Conservation (phyloP, 1,284 basidiomycete genomes). For the Cryptococcus maquisensis region DNA sequence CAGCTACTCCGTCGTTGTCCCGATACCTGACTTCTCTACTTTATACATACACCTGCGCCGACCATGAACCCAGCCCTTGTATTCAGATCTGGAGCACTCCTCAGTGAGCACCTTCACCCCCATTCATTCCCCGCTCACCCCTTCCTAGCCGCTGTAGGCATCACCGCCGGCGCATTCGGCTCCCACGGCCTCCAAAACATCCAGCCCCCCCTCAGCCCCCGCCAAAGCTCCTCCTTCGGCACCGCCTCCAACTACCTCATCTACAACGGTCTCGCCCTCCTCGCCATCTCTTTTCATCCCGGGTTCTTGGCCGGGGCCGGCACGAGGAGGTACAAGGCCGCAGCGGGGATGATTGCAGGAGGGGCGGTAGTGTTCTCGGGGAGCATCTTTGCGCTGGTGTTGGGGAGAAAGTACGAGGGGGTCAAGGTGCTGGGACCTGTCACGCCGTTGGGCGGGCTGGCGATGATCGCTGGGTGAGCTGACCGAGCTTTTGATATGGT, state of each 20-base stretch:
- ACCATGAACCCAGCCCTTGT: too few relatives aligned
- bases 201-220: constrained; percentile 40
- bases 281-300: constrained; percentile 68
- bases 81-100: too few relatives aligned
- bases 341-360: constrained; percentile 63
- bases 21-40: too few relatives aligned
- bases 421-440: constrained; percentile 61
- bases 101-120: too few relatives aligned
- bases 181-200: constrained; percentile 42
- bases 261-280: constrained; percentile 69
- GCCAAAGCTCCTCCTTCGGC: constrained; percentile 34
- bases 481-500: not conserved
- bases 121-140: not conserved
- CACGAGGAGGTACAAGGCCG: constrained; percentile 55
- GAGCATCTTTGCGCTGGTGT: constrained; percentile 63
- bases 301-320: constrained; percentile 32
- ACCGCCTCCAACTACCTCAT: constrained; percentile 51
- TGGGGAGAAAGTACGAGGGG: constrained; percentile 59
- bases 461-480: constrained; percentile 74
- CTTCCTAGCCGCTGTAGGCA: constrained; percentile 42
- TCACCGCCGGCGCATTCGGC: constrained; percentile 47
- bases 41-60: too few relatives aligned
- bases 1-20: too few relatives aligned
- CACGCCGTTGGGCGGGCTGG: constrained; percentile 67
- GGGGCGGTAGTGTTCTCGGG: constrained; percentile 68